A percentile compares a stretch with the other conserved stretches of the same genome.
phyloP scores from a whole-genome alignment of 2,329 filamentous ascomycete species.

The Pseudofabraea citricarpa region DNA sequence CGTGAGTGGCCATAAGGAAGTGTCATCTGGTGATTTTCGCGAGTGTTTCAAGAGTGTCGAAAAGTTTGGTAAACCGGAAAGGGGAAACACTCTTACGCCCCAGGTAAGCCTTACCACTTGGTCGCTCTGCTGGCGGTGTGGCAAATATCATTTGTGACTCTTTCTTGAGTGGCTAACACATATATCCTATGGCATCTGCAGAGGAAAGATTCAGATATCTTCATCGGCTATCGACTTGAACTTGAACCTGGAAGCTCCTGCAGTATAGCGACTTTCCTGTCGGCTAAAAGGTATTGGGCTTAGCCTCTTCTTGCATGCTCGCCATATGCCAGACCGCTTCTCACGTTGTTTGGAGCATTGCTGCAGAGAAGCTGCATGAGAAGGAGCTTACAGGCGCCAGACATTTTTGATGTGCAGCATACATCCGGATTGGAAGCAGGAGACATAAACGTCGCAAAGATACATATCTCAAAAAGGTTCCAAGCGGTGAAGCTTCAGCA shows the following conservation, averaged over 20 bases:
- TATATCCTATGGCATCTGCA: too few species aligned
- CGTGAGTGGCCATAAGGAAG: conserved; percentile 2
- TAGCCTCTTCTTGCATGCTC: not conserved
- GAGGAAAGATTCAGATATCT: too few species aligned
- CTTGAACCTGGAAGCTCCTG: not conserved
- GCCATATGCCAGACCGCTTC: not conserved
- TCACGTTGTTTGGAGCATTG: conserved; percentile 1
- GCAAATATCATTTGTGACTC: conserved; percentile 10
- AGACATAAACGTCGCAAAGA: conserved; percentile 17
- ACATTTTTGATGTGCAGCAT: not conserved
- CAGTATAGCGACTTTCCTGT: not conserved
- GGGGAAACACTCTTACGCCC: conserved; percentile 4
- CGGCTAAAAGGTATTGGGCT: not conserved
- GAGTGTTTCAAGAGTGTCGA: conserved; percentile 4
- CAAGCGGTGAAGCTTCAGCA: conserved; percentile 23
- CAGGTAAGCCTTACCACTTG: conserved; percentile 12
- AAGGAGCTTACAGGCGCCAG: not conserved
- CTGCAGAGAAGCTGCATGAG: not conserved
- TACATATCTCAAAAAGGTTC: conserved; percentile 14
- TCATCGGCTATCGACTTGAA: too few species aligned
- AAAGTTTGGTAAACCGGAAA: conserved; percentile 10
- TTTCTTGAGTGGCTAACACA: not conserved
- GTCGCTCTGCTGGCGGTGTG: conserved; percentile 15
- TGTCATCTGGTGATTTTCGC: conserved; percentile 3
- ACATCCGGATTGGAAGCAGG: conserved; percentile 4